Base-by-base conservation (phyloP, 2,329 filamentous ascomycete genomes). In the Cercospora sp. region DNA sequence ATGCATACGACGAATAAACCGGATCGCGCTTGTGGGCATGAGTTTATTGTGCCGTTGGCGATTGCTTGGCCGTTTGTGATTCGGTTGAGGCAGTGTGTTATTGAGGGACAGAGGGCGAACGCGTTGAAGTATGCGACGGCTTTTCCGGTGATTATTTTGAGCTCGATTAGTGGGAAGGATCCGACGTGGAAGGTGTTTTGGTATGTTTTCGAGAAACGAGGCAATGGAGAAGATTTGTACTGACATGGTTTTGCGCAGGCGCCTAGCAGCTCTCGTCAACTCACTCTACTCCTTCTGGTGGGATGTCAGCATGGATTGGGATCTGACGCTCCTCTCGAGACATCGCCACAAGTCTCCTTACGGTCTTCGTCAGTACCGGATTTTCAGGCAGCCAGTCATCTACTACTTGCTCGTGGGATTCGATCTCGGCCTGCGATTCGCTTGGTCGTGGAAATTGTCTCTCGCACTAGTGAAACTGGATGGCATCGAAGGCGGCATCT, bases 221-320 rank as follows among this genome's bases (percentile, higher is more conserved):
- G 12, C 18, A 5, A 20, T 23, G 23, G 9, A 2, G 9, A 26
- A 36, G 23, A 12, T 18, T n/a, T 26, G 20, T 28, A 28, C 61
- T 63, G 57, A 66, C 16, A 42, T 12, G n/a, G 23, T 16, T 33
- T 45, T 12, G 6, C 33, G 20, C 39, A 73, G 76, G 76, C 60
- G 75, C 3, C 53, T 76, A 7, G 73, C 75, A 48, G 72, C 73
- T 20, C 36, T 93, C 36, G 77, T 95, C 74, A 97, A 99, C 79
- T 96, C 92, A 13, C 83, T 91, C 55, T 99, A 97, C 81, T 93
- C 91, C n/a, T 98, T 98, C 83, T 99, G 95, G 84, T 99, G 95
- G 95, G 95, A 99, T 76, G 89, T 98, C 31, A 86, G 92, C 65
- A 95, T 94, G 82, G 95, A 99, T 83, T 99, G 95, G 95, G 95